Base-by-base conservation (phyloP, 352 stramenopile genomes). In the Pythium diclinum region DNA sequence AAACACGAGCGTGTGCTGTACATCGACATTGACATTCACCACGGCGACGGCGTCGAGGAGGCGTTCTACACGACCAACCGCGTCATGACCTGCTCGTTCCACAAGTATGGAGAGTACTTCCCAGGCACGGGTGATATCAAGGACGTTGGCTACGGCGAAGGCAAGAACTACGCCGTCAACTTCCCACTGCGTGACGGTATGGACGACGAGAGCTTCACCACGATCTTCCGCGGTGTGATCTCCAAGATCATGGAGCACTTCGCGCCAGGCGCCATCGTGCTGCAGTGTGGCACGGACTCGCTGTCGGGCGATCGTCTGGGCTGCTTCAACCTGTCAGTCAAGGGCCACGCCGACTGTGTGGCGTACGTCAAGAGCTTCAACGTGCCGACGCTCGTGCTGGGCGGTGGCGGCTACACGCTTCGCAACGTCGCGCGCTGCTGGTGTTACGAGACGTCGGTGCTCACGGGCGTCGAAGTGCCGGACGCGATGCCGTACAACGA, bases 21-120 rank as follows among this genome's bases (percentile, higher is more conserved):
- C 78, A 99, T 99, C 65, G 97, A 99, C 77, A 99, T 99, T 85
- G 97, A 99, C 74, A 99, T 99, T 69, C 97, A 99, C 79, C 97
- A 99, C 77, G 97, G 96, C 32, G 97, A 99, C 70, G 97, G 97
- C 40, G 97, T 99, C 33, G 97, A 99, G 67, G 97, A 99, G 70
- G 97, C 97, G n/a, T 99, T 99, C 72, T 99, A 99, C 83, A 93
- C 90, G n/a, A 99, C 97, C 52, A 98, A 99, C 76, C 89, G 96
- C 44, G 96, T 99, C 48, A 99, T 99, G 95, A 99, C 96, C 3
- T 92, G 92, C 56, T 97, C 91, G 16, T 99, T 99, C 77, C 97
- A 99, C 82, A 99, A 99, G 80, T 99, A 98, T 75, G 97, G 97
- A 28, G 97, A 99, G 70, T 99, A 98, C 69, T 99, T 99, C 73